Evolutionary conservation across 208 protist species (phyloP).

Genomic region (Tetramitus jugosus): DNA sequence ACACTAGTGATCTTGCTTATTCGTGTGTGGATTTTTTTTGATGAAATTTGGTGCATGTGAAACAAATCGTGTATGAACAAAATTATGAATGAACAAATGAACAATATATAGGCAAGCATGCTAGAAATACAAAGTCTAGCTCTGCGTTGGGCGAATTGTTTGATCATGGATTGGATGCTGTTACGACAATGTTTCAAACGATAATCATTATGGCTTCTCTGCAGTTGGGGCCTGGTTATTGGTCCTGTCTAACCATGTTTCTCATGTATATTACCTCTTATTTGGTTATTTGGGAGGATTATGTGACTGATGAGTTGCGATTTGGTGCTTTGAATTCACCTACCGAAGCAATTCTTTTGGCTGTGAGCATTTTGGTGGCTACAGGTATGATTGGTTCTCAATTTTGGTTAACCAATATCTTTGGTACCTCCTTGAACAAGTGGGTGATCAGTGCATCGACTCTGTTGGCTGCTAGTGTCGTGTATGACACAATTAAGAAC

Average conservation of each 20-base stretch:
- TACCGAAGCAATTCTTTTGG: conserved; percentile 2
- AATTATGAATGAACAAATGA: too few relatives aligned
- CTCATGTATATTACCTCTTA: background rate
- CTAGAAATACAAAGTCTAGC: conserved; percentile 5
- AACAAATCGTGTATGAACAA: too few relatives aligned
- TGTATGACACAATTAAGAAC: background rate
- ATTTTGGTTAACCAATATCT: background rate
- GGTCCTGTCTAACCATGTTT: background rate
- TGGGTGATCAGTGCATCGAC: background rate
- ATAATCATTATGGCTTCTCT: background rate
- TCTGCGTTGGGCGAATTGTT: conserved; percentile 11
- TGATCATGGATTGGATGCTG: conserved; percentile 18
- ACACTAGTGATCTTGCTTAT: too few relatives aligned
- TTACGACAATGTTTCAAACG: background rate
- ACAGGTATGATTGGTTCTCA: background rate
- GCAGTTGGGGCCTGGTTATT: background rate
- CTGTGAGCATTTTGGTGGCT: background rate
- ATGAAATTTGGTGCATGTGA: too few relatives aligned
- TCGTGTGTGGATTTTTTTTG: too few relatives aligned
- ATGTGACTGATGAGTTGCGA: conserved; percentile 1
- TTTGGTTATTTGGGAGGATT: conserved; percentile 14
- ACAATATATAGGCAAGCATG: conserved; percentile 11
- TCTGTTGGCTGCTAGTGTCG: background rate
- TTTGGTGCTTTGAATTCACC: conserved; percentile 13
- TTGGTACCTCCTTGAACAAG: background rate